phyloP scores from a whole-genome alignment of 208 protist genomes.

The Leishmania braziliensis region DNA sequence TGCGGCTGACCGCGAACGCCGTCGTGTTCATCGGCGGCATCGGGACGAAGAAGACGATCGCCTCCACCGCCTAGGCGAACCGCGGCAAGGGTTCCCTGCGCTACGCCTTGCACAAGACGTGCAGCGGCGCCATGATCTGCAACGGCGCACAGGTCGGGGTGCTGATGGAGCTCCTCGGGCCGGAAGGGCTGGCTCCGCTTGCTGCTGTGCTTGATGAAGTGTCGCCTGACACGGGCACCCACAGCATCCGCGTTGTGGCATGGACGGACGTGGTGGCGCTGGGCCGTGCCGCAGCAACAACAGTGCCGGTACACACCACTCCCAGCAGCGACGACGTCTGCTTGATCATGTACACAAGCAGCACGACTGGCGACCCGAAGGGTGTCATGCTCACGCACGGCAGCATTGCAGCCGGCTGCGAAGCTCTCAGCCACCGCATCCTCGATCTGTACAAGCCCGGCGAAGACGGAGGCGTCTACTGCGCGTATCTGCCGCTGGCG shows the following conservation, averaged over 20 bases:
- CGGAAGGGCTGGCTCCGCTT: constrained; percentile 28
- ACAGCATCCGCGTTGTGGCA: constrained; percentile 35
- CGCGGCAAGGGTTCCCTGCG: constrained; percentile 67
- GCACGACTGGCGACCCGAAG: constrained; percentile 91
- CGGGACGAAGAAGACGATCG: constrained; percentile 71
- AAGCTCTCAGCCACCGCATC: background rate
- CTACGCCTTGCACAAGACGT: constrained; percentile 57
- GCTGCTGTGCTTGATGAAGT: constrained; percentile 60
- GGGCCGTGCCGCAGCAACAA: constrained; percentile 27
- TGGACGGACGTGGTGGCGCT: constrained; percentile 55
- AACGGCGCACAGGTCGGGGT: constrained; percentile 51
- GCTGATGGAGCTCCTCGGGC: constrained; percentile 46
- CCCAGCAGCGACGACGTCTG: constrained; percentile 20
- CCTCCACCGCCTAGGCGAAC: constrained; percentile 78
- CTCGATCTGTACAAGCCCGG: background rate
- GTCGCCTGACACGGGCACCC: constrained; percentile 23
- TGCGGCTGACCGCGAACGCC: constrained; percentile 60
- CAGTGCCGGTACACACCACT: constrained; percentile 69
- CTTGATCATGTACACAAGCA: constrained; percentile 78
- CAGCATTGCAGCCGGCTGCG: constrained; percentile 47
- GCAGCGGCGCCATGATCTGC: constrained; percentile 58
- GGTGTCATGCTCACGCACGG: constrained; percentile 87
- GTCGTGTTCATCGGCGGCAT: constrained; percentile 69
- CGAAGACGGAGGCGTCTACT: constrained; percentile 38
- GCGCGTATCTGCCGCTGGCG: constrained; percentile 91